Conservation (phyloP, 208 protist genomes). For the Acanthamoeba royreba region DNA sequence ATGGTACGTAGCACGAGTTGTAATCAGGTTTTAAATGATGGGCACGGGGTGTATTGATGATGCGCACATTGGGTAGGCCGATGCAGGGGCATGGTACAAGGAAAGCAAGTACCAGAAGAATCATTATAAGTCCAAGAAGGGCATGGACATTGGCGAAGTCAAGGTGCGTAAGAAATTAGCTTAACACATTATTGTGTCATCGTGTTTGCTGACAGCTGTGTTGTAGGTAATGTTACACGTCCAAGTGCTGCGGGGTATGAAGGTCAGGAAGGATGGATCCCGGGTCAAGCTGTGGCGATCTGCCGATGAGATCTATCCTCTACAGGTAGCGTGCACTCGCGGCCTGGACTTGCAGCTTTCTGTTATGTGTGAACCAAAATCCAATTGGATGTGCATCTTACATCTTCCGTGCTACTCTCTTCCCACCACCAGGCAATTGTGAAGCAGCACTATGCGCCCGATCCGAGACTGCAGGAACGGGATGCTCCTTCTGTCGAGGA, state of each 20-base stretch:
- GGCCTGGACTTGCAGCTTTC: too few relatives aligned
- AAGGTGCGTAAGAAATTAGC: background rate
- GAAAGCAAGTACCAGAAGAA: constrained; percentile 46
- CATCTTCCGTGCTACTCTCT: too few relatives aligned
- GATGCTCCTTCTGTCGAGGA: background rate
- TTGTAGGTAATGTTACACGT: constrained; percentile 44
- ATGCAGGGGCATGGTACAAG: background rate
- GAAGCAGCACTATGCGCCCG: background rate
- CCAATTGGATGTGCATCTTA: too few relatives aligned
- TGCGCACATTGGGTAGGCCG: too few relatives aligned
- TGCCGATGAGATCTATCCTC: constrained; percentile 11
- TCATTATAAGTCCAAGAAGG: constrained; percentile 19
- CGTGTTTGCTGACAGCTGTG: too few relatives aligned
- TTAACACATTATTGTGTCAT: too few relatives aligned
- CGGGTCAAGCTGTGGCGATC: background rate
- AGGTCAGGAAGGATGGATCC: background rate
- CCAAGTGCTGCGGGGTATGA: background rate
- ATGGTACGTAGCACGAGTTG: background rate
- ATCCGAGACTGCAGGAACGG: constrained; percentile 25
- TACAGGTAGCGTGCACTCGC: background rate
- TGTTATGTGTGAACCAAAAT: too few relatives aligned
- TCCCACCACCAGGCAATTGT: background rate
- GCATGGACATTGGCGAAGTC: constrained; percentile 34
- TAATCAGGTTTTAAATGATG: too few relatives aligned
- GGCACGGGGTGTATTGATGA: background rate